These are phyloP conservation scores for Globisporangium middletonii DNA, from an alignment of 352 stramenopile genomes.

Conservation along the genomic window DNA sequence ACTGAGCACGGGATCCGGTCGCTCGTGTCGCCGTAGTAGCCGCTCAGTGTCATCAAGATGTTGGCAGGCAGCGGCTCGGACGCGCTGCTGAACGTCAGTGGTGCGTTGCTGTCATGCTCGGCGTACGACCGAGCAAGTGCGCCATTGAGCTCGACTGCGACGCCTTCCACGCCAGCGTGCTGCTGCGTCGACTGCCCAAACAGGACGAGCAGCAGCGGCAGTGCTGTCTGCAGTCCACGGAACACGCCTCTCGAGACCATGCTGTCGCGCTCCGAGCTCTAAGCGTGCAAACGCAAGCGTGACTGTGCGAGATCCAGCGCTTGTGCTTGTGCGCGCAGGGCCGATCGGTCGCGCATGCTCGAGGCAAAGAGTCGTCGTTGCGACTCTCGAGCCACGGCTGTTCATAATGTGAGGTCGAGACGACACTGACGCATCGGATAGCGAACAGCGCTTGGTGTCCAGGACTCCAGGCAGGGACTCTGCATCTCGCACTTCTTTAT, in stretches of 20 bases:
- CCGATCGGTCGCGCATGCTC: too few relatives aligned
- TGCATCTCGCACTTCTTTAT: too few relatives aligned
- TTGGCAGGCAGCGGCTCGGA: slow-evolving; percentile 6
- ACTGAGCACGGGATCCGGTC: slow-evolving; percentile 7
- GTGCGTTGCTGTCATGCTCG: not conserved
- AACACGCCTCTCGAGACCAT: not conserved
- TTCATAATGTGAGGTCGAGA: too few relatives aligned
- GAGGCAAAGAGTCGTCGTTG: too few relatives aligned
- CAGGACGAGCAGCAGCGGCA: slow-evolving; percentile 1
- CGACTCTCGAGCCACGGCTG: too few relatives aligned
- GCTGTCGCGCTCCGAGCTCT: not conserved
- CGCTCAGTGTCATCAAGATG: slow-evolving; percentile 7
- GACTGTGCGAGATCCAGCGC: too few relatives aligned
- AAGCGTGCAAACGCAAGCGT: too few relatives aligned
- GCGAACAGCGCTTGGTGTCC: too few relatives aligned
- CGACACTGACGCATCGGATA: too few relatives aligned
- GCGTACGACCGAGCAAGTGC: slow-evolving; percentile 9
- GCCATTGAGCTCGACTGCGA: slow-evolving; percentile 8
- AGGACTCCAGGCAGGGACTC: too few relatives aligned
- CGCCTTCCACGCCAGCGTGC: not conserved
- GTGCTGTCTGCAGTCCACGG: not conserved
- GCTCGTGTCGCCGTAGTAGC: slow-evolving; percentile 10
- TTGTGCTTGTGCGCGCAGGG: too few relatives aligned
- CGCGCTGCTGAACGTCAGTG: slow-evolving; percentile 5
- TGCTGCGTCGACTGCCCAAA: not conserved